Conservation (phyloP, 352 stramenopile species). For the Phytophthora boehmeriae region DNA sequence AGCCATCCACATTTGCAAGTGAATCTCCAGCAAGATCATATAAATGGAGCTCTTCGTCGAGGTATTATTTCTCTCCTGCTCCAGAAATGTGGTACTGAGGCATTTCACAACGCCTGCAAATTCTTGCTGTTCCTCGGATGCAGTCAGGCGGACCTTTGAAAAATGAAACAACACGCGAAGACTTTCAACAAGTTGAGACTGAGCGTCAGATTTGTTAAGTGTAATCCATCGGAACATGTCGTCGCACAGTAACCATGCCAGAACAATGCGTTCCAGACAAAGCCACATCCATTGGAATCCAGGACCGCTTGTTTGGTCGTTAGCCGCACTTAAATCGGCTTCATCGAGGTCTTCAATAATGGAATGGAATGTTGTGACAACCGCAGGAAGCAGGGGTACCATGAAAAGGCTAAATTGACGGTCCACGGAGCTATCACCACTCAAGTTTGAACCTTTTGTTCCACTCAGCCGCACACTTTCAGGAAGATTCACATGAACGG, state of each 20-base stretch:
- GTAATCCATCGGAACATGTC: slow-evolving; percentile 82
- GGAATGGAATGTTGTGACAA: slow-evolving; percentile 20
- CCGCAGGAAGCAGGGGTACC: slow-evolving; percentile 44
- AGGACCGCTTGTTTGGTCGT: not conserved
- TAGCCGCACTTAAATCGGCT: not conserved
- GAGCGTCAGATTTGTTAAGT: slow-evolving; percentile 43
- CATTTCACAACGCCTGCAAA: slow-evolving; percentile 5
- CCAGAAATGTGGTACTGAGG: slow-evolving; percentile 1
- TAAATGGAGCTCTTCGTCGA: slow-evolving; percentile 17
- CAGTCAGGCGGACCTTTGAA: not conserved
- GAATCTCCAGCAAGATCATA: slow-evolving; percentile 17
- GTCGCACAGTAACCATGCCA: slow-evolving; percentile 60
- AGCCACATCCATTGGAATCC: slow-evolving; percentile 30
- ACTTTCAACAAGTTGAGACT: slow-evolving; percentile 35
- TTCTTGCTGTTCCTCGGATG: slow-evolving; percentile 15
- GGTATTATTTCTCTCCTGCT: not conserved
- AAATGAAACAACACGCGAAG: slow-evolving; percentile 36
- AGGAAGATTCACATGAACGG: slow-evolving; percentile 30
- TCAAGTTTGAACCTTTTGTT: not conserved
- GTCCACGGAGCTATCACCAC: slow-evolving; percentile 34
- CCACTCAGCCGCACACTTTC: slow-evolving; percentile 9
- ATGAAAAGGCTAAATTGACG: slow-evolving; percentile 60
- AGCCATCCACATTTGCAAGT: slow-evolving; percentile 32
- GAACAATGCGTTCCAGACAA: slow-evolving; percentile 37
- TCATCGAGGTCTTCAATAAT: not conserved